These are phyloP conservation scores for Chondrostereum purpureum DNA, from an alignment of 1,284 basidiomycete species.

Conservation along the genomic window DNA sequence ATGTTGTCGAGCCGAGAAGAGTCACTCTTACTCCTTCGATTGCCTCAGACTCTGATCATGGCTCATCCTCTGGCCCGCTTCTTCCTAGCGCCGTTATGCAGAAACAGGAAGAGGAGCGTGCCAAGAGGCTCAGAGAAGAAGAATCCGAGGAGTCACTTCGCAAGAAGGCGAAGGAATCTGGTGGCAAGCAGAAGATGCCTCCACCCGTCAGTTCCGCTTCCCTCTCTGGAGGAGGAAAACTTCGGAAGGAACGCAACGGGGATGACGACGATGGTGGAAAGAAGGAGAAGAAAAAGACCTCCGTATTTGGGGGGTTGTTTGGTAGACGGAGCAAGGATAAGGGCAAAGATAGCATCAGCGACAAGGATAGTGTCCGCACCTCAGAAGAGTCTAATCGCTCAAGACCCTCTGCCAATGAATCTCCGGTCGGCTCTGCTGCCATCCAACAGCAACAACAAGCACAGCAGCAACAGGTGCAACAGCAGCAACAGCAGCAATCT, in stretches of 20 bases:
- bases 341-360: conserved; percentile 27
- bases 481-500: conserved; percentile 42
- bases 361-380: conserved; percentile 21
- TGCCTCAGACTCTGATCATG: neutral
- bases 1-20: neutral
- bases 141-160: conserved; percentile 54
- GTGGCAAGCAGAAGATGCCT: conserved; percentile 30
- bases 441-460: conserved; percentile 34
- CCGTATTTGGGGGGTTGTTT: conserved; percentile 71
- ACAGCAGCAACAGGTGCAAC: conserved; percentile 53
- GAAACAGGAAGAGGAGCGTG: conserved; percentile 45
- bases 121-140: conserved; percentile 56
- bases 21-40: conserved; percentile 1
- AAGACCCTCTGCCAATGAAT: conserved; percentile 25
- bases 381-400: conserved; percentile 54
- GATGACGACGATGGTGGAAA: conserved; percentile 47
- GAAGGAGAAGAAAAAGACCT: conserved; percentile 61
- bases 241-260: conserved; percentile 58
- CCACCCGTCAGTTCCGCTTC: conserved; percentile 31
- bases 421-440: conserved; percentile 15
- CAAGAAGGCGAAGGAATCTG: conserved; percentile 40
- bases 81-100: conserved; percentile 41
- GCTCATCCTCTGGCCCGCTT: conserved; percentile 1
- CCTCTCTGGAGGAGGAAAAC: conserved; percentile 36
- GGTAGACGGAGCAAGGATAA: conserved; percentile 68